Conservation (phyloP, 805 yeast genomes). For the Hanseniaspora valbyensis region DNA sequence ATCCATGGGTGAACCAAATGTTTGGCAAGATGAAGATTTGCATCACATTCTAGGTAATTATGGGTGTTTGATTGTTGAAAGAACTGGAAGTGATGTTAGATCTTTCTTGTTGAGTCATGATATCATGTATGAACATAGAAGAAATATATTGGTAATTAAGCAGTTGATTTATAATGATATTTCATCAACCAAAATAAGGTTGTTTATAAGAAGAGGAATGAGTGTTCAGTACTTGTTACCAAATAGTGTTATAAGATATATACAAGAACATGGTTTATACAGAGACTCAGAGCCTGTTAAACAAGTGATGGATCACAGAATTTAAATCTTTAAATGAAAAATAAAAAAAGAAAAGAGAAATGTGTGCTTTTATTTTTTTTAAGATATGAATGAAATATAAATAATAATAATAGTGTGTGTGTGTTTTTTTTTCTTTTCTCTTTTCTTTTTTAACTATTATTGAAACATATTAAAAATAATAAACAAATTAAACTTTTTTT, state of each 20-base stretch:
- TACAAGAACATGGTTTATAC: slow-evolving; percentile 83
- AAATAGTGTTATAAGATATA: slow-evolving; percentile 85
- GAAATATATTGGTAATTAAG: slow-evolving; percentile 86
- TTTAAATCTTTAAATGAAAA: slow-evolving; percentile 18
- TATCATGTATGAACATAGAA: slow-evolving; percentile 91
- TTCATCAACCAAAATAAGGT: slow-evolving; percentile 83
- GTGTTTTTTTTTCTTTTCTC: no score
- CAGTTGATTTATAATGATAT: slow-evolving; percentile 95
- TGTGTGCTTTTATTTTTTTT: not conserved
- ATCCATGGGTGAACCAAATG: slow-evolving; percentile 99
- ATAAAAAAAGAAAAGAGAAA: not conserved
- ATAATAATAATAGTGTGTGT: no score
- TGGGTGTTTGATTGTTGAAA: slow-evolving; percentile 91
- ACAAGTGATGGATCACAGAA: slow-evolving; percentile 51
- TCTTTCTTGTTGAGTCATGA: slow-evolving; percentile 86
- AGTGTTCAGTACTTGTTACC: slow-evolving; percentile 90
- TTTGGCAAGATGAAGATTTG: slow-evolving; percentile 93
- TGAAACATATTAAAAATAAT: no score
- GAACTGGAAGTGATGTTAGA: slow-evolving; percentile 94
- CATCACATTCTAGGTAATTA: slow-evolving; percentile 92
- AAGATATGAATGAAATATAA: not conserved
- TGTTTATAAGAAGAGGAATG: slow-evolving; percentile 90
- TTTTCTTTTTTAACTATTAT: no score
- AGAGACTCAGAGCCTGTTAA: slow-evolving; percentile 84
- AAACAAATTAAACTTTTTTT: no score